Evolutionary conservation across 2,329 filamentous ascomycete species (phyloP).

Genomic region (Fusarium goolgardi): DNA sequence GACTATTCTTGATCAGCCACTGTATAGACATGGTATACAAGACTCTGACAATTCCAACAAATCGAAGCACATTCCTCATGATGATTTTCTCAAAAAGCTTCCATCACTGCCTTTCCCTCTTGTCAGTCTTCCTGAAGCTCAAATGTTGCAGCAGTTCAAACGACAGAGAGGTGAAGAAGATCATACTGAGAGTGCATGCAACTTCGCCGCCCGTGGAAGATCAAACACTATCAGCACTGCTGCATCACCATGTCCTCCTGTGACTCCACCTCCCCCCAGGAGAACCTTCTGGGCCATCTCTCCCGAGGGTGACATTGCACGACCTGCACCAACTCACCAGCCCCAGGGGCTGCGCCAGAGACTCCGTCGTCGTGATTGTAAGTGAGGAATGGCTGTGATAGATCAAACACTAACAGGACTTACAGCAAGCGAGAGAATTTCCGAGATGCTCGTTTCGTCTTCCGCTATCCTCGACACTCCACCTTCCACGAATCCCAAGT

Average conservation of each 20-base stretch:
- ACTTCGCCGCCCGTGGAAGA: slow-evolving; percentile 44
- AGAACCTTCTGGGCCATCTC: slow-evolving; percentile 20
- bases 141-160: slow-evolving; percentile 50
- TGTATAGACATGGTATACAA: slow-evolving; percentile 36
- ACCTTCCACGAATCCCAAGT: slow-evolving; percentile 16
- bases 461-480: slow-evolving; percentile 44
- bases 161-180: slow-evolving; percentile 53
- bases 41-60: slow-evolving; percentile 18
- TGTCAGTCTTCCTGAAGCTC: slow-evolving; percentile 54
- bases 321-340: slow-evolving; percentile 36
- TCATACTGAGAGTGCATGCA: slow-evolving; percentile 49
- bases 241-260: slow-evolving; percentile 42
- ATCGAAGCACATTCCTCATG: slow-evolving; percentile 36
- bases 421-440: slow-evolving; percentile 40
- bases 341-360: slow-evolving; percentile 13
- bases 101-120: slow-evolving; percentile 52
- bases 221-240: slow-evolving; percentile 50
- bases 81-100: slow-evolving; percentile 42
- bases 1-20: slow-evolving; percentile 44
- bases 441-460: slow-evolving; percentile 43
- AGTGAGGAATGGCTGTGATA: background rate
- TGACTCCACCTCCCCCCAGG: slow-evolving; percentile 45
- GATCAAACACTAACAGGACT: slow-evolving; percentile 3
- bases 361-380: slow-evolving; percentile 36
- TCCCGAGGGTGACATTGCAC: slow-evolving; percentile 2